Evolutionary conservation across 345 rosid species (phyloP), one percentile per base, ranked within the genome.

Genomic region (Noccaea caerulescens): DNA sequence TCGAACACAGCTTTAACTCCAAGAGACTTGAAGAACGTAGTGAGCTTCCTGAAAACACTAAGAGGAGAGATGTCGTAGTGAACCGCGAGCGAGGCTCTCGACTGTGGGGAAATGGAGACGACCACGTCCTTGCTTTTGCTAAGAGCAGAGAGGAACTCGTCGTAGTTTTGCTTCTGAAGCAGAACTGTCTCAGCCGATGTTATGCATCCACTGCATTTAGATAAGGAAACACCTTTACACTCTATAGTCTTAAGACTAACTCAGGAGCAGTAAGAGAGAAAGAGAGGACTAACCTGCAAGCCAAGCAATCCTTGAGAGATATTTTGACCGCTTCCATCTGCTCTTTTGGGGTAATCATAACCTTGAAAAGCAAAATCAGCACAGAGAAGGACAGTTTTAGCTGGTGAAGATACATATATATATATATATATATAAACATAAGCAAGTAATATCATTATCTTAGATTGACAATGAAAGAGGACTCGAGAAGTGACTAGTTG

Each of bases 101-200:
- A 89, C 79, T 93, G 97, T 2, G 95, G 92, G 13, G 99, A 91
- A 33, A 91, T 54, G 0, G 95, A 93, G 10, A 93, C 80, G 51
- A 91, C 51, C n/a, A 89, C 82, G 8, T 83, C 73, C 63, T 83
- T 93, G 67, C 86, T 84, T 67, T 82, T 82, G 67, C 78, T 69
- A 41, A 94, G 77, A 43, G 84, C 84, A 23, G 88, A 84, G 53
- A 94, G 83, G 63, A 94, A 94, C 74, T 88, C 99, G 16, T 87
- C 92, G 77, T 84, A 83, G 81, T 98, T 90, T 72, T 94, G 98
- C 81, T 92, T 94, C 92, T 94, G 97, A 9, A 94, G 98, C 97
- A 94, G 87, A 61, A 92, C 88, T 0, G 97, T 85, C 81, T 94
- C 98, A 0, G 98, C 99, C 3, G 98, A 87, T 7, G 99, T 92